Percentiles rank a stretch among this genome's conserved stretches.
phyloP scores from a whole-genome alignment of 2,329 filamentous ascomycete genomes.

The Samsoniella hepiali region DNA sequence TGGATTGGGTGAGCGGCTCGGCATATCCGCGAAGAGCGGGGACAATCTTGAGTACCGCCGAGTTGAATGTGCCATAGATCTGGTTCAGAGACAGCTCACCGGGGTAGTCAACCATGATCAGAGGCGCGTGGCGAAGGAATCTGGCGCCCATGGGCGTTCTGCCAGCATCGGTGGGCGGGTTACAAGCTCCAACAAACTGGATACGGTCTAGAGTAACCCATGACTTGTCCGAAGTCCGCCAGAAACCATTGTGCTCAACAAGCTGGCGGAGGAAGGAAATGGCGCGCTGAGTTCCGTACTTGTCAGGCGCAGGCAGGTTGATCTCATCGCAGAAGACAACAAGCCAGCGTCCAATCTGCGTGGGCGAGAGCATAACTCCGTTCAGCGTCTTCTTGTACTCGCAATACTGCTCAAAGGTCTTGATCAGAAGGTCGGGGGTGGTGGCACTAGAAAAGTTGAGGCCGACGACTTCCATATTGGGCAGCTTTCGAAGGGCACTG shows the following conservation, averaged over 20 bases:
- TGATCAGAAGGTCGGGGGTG: slow-evolving; percentile 94
- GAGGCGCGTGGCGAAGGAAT: slow-evolving; percentile 94
- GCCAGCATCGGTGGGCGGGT: slow-evolving; percentile 94
- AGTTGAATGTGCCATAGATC: slow-evolving; percentile 98
- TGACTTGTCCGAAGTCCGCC: slow-evolving; percentile 93
- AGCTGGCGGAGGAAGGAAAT: slow-evolving; percentile 97
- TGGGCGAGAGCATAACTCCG: slow-evolving; percentile 91
- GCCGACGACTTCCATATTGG: slow-evolving; percentile 98
- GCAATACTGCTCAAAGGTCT: slow-evolving; percentile 99
- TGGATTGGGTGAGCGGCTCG: slow-evolving; percentile 89
- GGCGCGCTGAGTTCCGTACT: slow-evolving; percentile 93
- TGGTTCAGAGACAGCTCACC: slow-evolving; percentile 91
- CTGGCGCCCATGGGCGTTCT: slow-evolving; percentile 90
- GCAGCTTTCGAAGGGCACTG: slow-evolving; percentile 91
- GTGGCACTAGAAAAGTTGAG: slow-evolving; percentile 99
- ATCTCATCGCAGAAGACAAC: slow-evolving; percentile 99
- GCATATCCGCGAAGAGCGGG: slow-evolving; percentile 92
- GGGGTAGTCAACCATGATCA: slow-evolving; percentile 99
- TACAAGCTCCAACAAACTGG: slow-evolving; percentile 98
- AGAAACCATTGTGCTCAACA: slow-evolving; percentile 98
- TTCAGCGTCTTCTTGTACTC: slow-evolving; percentile 99
- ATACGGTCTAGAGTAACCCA: slow-evolving; percentile 98
- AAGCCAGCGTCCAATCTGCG: slow-evolving; percentile 94
- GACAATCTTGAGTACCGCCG: slow-evolving; percentile 92
- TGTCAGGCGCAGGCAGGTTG: slow-evolving; percentile 95